Evolutionary conservation across 164 flowering plant genomes (phyloP), one percentile per base, ranked within the genome.

Genomic region (Piper longum): DNA sequence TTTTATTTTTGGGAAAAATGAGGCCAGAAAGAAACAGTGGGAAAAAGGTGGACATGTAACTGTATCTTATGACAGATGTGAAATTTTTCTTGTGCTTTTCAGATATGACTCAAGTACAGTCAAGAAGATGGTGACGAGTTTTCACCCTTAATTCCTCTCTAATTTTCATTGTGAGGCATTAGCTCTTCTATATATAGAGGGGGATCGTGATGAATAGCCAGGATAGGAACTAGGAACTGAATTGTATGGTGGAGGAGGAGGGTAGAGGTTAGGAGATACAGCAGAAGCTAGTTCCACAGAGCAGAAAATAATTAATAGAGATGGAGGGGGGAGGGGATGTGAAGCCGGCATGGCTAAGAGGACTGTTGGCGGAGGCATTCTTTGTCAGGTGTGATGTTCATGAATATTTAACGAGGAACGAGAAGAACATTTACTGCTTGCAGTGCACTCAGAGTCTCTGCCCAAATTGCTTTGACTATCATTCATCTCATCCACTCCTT

Each of bases 381-480:
- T 78, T 78, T 58, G 63, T 11, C 3, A 55, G 63, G 0, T 82
- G 86, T 70, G 62, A 56, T 56, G 52, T 65, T 66, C 86, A 82
- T 43, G 78, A 78, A 62, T 57, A 9, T 62, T 72, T 58, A 1
- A 80, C 71, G 75, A 83, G 79, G 73, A 74, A 77, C 52, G 86
- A 79, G 72, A 78, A 76, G 77, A 83, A 83, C 73, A 64, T 76
- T 7, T 83, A 70, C 57, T 83, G 86, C 66, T 70, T 83, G 76
- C 70, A 74, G 42, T 83, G 86, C 66, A 79, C 80, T 69, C 43
- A 55, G 26, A 80, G 80, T 56, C 67, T 83, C 56, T 83, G 86
- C 70, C 65, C 83, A n/a, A 81, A 76, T 63, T 83, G 86, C 69
- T 59, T 73, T 45, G 71, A 77, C 61, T 62, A 70, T 44, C 86